phyloP scores from a whole-genome alignment of 2,329 filamentous ascomycete species.

The Aspergillus neoniger region DNA sequence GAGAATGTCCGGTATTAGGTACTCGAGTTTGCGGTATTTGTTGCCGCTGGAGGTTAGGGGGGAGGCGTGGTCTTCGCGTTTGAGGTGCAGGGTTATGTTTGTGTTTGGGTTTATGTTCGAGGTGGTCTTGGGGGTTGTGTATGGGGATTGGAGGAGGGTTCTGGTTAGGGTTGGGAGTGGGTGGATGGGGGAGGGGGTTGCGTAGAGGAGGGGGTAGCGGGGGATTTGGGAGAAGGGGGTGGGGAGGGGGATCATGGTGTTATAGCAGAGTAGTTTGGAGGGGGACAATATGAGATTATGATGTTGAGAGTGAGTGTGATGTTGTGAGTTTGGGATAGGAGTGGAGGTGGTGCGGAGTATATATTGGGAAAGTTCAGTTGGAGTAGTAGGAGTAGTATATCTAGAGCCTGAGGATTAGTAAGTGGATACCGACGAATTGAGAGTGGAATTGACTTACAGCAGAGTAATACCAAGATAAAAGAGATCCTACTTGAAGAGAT shows the following conservation, averaged over 20 bases:
- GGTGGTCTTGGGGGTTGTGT: not conserved
- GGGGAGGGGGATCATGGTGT: constrained; percentile 22
- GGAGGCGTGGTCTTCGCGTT: constrained; percentile 40
- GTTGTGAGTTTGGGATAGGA: no score
- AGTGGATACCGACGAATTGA: no score
- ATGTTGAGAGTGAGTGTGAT: no score
- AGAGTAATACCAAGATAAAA: no score
- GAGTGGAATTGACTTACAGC: no score
- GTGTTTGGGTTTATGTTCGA: not conserved
- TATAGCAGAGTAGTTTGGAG: not conserved
- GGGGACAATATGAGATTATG: no score
- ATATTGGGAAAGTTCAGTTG: no score
- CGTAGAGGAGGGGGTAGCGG: constrained; percentile 32
- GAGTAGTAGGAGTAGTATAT: no score
- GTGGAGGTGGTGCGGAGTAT: not conserved
- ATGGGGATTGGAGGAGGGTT: constrained; percentile 2
- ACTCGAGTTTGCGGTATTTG: constrained; percentile 44
- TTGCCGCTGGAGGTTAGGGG: constrained; percentile 39
- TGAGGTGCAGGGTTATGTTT: constrained; percentile 30
- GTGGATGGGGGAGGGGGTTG: constrained; percentile 35
- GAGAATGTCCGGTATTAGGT: constrained; percentile 39
- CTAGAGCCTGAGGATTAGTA: no score
- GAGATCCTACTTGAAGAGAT: no score
- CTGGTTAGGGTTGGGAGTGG: constrained; percentile 26
- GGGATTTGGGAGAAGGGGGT: constrained; percentile 30